Evolutionary conservation across 163 green algal genomes (phyloP).

Genomic region (Chlorella variabilis): DNA sequence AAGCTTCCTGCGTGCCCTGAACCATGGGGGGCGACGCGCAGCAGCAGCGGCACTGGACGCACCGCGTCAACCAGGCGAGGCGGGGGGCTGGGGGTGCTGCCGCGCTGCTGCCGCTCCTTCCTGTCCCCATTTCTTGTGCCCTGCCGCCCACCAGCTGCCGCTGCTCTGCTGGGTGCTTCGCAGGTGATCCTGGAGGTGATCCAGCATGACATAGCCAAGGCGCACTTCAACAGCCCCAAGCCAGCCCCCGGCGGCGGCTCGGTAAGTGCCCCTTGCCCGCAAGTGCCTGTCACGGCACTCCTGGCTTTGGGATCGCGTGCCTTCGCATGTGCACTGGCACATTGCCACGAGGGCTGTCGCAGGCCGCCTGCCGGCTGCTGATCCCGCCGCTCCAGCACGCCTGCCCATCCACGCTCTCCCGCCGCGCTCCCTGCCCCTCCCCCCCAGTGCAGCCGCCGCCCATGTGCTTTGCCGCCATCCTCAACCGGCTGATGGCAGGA

Average conservation of each 20-base stretch:
- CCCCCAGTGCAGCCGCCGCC: background rate
- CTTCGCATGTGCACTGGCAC: no score
- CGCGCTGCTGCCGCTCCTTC: background rate
- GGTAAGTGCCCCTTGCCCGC: background rate
- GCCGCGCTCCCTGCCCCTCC: no score
- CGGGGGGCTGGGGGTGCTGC: background rate
- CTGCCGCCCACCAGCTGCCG: background rate
- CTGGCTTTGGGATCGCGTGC: no score
- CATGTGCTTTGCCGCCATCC: constrained; percentile 6
- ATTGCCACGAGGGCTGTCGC: no score
- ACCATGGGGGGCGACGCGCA: no score
- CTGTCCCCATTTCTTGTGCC: no score
- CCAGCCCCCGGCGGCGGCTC: background rate
- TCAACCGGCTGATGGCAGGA: background rate
- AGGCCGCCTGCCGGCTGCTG: no score
- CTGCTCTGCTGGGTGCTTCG: no score
- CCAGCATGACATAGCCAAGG: constrained; percentile 12
- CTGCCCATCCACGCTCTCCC: background rate
- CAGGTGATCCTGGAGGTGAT: constrained; percentile 16
- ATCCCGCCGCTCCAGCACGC: no score
- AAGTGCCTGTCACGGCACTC: no score
- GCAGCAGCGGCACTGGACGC: no score
- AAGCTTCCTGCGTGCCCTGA: no score
- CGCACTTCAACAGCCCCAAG: constrained; percentile 14
- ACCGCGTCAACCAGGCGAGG: constrained; percentile 12